Evolutionary conservation across 2,329 filamentous ascomycete genomes (phyloP), one percentile per base, ranked within the genome.

Genomic region (Dothidotthia symphoricarpi): DNA sequence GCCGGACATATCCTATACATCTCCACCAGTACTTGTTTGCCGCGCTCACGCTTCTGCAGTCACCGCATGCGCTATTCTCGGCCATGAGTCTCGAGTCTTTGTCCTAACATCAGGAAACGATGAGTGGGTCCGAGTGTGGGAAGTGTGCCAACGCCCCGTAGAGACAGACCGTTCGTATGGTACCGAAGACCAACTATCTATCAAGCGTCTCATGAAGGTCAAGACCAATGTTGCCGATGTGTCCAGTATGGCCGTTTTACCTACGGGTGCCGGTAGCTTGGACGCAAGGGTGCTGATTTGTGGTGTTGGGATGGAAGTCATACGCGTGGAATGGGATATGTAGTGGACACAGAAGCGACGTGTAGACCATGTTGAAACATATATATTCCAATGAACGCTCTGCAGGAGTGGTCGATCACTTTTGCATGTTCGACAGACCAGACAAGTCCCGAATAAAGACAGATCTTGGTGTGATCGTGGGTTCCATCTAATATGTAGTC

Each of bases 11-110:
- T 3, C 33, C 19, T 34, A 40, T 16, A 26, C 22, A 7, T 35
- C 34, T 9, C 36, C 37, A 8, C 69, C 67, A 1, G 49, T 71
- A 4, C 47, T 76, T 9, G 64, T 85, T 2, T 70, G 70, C 16
- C 73, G 74, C 2, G 83, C 85, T 0, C 87, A 93, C 55, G 81
- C 83, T 0, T 85, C 85, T 1, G 84, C 85, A 2, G 72, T 90
- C 29, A 89, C 85, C 4, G 68, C 66, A 2, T 61, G 69, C 13
- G 80, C 77, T 1, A 38, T 75, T 1, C 24, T 75, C 8, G 11
- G 17, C 8, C 33, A 42, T 4, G 22, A 40, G 13, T 27, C 43
- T 9, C 26, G 40, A 5, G 31, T 57, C 10, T 53, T 48, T 13
- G 37, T 68, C 1, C 32, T 69, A 5, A 71, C 65, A 13, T 61